Percentiles rank a stretch among this genome's conserved stretches.
Evolutionary conservation across 2,329 filamentous ascomycete genomes (phyloP).

Genomic region (Diaporthe aspalathi): DNA sequence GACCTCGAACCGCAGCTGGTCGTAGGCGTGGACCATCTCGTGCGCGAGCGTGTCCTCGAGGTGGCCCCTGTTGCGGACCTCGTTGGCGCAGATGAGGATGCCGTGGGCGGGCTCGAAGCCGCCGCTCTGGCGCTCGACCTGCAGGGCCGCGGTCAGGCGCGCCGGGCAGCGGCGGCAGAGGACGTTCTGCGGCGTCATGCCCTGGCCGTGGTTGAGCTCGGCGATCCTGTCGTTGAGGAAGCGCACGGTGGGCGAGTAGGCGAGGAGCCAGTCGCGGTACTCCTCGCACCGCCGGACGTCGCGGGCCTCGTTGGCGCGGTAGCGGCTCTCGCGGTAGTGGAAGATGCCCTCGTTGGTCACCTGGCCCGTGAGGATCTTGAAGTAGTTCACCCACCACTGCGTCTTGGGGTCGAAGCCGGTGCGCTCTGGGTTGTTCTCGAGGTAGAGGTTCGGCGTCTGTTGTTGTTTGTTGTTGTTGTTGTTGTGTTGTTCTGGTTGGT

Average conservation of each 20-base stretch:
- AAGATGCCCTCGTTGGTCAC: slow-evolving; percentile 76
- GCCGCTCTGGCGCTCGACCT: slow-evolving; percentile 75
- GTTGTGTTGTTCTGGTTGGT: slow-evolving; percentile 35
- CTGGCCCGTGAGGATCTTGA: slow-evolving; percentile 80
- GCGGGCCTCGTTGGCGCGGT: slow-evolving; percentile 77
- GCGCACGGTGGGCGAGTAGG: slow-evolving; percentile 85
- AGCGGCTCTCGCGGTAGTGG: slow-evolving; percentile 82
- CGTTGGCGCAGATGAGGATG: slow-evolving; percentile 93
- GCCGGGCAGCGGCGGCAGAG: slow-evolving; percentile 82
- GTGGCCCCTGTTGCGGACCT: slow-evolving; percentile 82
- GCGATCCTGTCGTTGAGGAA: slow-evolving; percentile 87
- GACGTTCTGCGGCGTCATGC: slow-evolving; percentile 79
- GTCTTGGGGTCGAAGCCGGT: slow-evolving; percentile 73
- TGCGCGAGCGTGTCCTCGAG: slow-evolving; percentile 95
- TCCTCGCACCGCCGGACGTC: slow-evolving; percentile 87
- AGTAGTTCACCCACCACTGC: slow-evolving; percentile 84
- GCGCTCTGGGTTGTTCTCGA: slow-evolving; percentile 68
- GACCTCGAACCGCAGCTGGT: slow-evolving; percentile 91
- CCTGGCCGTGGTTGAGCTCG: slow-evolving; percentile 74
- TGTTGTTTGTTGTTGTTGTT: too few relatives aligned
- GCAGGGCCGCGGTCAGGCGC: slow-evolving; percentile 65
- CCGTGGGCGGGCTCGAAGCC: slow-evolving; percentile 90
- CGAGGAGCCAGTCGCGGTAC: slow-evolving; percentile 84
- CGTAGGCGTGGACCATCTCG: slow-evolving; percentile 98
- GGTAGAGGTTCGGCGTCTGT: slow-evolving; percentile 47